These are phyloP conservation scores for Suillus subluteus DNA, from an alignment of 768 basidiomycete species.

Conservation along the genomic window DNA sequence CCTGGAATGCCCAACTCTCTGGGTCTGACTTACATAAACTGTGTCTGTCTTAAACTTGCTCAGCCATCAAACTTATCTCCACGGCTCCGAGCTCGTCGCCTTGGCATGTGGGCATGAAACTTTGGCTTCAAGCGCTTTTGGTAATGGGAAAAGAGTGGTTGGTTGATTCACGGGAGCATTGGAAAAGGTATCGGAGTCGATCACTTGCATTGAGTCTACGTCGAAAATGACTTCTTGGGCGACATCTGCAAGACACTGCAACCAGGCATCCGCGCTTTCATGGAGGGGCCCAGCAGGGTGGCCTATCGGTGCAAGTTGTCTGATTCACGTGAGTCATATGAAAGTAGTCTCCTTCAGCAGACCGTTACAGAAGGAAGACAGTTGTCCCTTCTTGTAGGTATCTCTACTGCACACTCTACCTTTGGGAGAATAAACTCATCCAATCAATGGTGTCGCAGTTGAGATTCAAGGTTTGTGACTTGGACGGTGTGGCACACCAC, in stretches of 20 bases:
- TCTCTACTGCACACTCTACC: background rate
- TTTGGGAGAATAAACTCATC: background rate
- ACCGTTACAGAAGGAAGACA: too few species aligned
- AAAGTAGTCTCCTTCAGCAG: too few species aligned
- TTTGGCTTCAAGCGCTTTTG: background rate
- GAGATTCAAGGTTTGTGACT: background rate
- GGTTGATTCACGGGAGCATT: background rate
- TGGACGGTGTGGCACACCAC: background rate
- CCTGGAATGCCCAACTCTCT: too few species aligned
- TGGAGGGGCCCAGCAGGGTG: too few species aligned
- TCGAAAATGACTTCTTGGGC: background rate
- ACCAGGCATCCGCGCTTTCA: background rate
- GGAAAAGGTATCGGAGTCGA: background rate
- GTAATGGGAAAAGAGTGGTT: background rate
- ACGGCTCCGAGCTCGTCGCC: background rate
- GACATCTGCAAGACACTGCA: background rate
- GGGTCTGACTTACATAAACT: too few species aligned
- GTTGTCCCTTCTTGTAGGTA: too few species aligned
- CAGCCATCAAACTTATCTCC: background rate
- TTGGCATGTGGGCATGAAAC: background rate
- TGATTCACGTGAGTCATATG: too few species aligned
- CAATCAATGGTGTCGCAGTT: background rate
- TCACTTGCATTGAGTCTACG: background rate
- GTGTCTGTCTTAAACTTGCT: background rate
- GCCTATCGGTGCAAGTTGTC: too few species aligned